These are phyloP conservation scores for Ascochyta koolunga DNA, from an alignment of 2,329 filamentous ascomycete species.

Conservation along the genomic window DNA sequence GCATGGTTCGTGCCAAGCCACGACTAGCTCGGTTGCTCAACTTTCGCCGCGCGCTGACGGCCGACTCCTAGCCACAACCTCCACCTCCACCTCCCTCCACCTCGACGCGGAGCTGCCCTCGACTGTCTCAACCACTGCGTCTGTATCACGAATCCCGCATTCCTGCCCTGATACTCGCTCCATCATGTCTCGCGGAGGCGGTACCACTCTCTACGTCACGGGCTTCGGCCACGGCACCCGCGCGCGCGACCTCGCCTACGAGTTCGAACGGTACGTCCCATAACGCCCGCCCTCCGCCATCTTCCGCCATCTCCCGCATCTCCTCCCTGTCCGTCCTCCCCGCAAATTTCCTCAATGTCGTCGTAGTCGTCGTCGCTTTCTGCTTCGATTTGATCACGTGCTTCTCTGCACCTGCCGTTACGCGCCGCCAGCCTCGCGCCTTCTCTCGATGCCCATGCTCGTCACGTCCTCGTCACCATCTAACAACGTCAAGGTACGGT, in stretches of 20 bases:
- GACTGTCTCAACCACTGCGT: slow-evolving; percentile 20
- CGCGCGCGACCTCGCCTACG: slow-evolving; percentile 98
- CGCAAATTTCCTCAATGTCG: slow-evolving; percentile 39
- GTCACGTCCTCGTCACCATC: slow-evolving; percentile 47
- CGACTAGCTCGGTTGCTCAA: slow-evolving; percentile 12
- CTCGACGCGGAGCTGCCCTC: slow-evolving; percentile 13
- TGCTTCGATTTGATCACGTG: slow-evolving; percentile 36
- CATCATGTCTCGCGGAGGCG: slow-evolving; percentile 86
- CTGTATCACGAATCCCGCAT: slow-evolving; percentile 17
- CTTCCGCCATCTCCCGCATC: slow-evolving; percentile 11
- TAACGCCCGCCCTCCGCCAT: slow-evolving; percentile 41
- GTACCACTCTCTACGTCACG: slow-evolving; percentile 96
- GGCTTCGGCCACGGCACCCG: slow-evolving; percentile 99
- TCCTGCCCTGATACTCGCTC: slow-evolving; percentile 6
- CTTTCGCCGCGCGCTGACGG: slow-evolving; percentile 18
- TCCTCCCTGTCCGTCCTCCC: slow-evolving; percentile 18
- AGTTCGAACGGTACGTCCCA: slow-evolving; percentile 99
- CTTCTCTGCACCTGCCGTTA: background rate
- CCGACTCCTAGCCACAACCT: slow-evolving; percentile 22
- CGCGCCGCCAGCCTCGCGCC: slow-evolving; percentile 14
- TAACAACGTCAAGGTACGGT: slow-evolving; percentile 76
- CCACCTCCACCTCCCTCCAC: background rate
- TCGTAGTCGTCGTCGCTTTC: slow-evolving; percentile 47
- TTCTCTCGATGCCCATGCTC: slow-evolving; percentile 11
- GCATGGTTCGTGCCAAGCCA: slow-evolving; percentile 13